Percentiles rank a stretch among this genome's conserved stretches.
Conservation (phyloP, 2,329 filamentous ascomycete species). For the Pyrenophora tritici-repentis region DNA sequence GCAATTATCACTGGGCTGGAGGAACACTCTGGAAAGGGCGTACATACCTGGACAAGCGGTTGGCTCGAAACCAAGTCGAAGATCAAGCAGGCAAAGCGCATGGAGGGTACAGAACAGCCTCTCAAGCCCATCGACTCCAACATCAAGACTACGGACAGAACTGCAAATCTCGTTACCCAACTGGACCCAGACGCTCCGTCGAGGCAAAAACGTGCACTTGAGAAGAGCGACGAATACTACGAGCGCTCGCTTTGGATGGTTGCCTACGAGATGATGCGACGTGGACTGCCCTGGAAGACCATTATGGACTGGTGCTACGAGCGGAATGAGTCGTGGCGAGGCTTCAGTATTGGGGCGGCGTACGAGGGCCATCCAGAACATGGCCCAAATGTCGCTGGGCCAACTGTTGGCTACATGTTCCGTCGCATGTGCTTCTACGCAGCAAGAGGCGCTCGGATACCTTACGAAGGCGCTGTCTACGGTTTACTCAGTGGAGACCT, state of each 20-base stretch:
- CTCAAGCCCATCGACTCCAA: constrained; percentile 53
- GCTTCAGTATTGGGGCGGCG: constrained; percentile 77
- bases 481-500: constrained; percentile 87
- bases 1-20: constrained; percentile 73
- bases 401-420: constrained; percentile 62
- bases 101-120: constrained; percentile 55
- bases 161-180: constrained; percentile 76
- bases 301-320: constrained; percentile 87
- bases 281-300: constrained; percentile 74
- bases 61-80: constrained; percentile 90
- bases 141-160: constrained; percentile 48
- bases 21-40: constrained; percentile 69
- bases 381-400: constrained; percentile 45
- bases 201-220: constrained; percentile 75
- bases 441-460: constrained; percentile 69
- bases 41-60: constrained; percentile 75
- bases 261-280: constrained; percentile 90
- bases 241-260: constrained; percentile 90
- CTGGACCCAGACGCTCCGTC: constrained; percentile 89
- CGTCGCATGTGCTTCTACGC: constrained; percentile 77
- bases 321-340: constrained; percentile 86
- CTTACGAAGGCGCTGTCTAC: constrained; percentile 88
- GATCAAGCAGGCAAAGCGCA: constrained; percentile 86
- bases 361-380: constrained; percentile 55
- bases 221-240: constrained; percentile 83